Evolutionary conservation across 345 rosid species (phyloP).

Genomic region (Boechera retrofracta): DNA sequence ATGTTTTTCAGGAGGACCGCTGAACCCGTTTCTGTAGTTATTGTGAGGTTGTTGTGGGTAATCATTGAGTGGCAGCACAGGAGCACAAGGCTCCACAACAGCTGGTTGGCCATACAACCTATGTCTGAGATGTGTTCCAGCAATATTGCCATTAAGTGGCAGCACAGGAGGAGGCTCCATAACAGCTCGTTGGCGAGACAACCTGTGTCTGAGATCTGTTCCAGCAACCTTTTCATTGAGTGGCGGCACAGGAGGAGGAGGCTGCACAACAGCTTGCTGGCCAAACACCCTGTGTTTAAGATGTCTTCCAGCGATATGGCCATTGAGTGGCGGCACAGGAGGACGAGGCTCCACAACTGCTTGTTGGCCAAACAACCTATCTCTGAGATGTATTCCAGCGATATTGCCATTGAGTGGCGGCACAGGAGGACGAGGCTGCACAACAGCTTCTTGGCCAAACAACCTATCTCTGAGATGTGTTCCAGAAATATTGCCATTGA

Average conservation of each 20-base stretch:
- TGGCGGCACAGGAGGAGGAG: not conserved
- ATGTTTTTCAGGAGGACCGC: not conserved
- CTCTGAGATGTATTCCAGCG: not conserved
- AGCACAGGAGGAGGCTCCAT: not conserved
- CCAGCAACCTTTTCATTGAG: not conserved
- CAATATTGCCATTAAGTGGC: slow-evolving; percentile 22
- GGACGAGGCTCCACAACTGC: not conserved
- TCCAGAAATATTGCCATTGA: not conserved
- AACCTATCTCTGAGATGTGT: not conserved
- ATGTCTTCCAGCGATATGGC: slow-evolving; percentile 22
- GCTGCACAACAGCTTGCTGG: not conserved
- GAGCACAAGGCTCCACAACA: not conserved
- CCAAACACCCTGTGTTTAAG: not conserved
- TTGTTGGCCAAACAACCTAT: not conserved
- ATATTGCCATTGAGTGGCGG: not conserved
- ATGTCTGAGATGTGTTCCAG: slow-evolving; percentile 19
- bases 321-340: slow-evolving; percentile 15
- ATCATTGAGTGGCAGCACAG: not conserved
- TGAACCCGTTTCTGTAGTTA: not conserved
- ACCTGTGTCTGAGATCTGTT: slow-evolving; percentile 6
- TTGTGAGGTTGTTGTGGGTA: slow-evolving; percentile 20
- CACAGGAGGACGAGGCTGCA: not conserved
- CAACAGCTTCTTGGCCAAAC: not conserved
- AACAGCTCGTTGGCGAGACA: not conserved
- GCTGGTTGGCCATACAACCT: not conserved